Evolutionary conservation across 345 rosid species (phyloP).

Genomic region (Passiflora organensis): DNA sequence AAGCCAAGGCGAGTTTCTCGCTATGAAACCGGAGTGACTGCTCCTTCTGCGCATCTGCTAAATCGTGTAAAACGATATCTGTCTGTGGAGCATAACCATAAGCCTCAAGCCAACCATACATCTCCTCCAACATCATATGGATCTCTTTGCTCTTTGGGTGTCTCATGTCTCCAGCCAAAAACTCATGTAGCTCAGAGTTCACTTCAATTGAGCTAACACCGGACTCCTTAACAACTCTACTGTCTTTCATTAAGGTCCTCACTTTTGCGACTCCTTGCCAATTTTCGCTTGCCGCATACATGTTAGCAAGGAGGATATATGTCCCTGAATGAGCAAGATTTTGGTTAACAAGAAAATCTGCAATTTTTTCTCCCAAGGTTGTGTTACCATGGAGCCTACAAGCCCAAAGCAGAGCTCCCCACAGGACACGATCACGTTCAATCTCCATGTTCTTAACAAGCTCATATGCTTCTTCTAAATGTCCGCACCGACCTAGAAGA

Average conservation of each 20-base stretch:
- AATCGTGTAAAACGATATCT: constrained; percentile 47
- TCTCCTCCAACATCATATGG: constrained; percentile 44
- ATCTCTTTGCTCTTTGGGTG: constrained; percentile 49
- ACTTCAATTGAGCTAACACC: constrained; percentile 67
- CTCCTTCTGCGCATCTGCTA: constrained; percentile 43
- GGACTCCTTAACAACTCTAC: constrained; percentile 51
- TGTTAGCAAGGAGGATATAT: constrained; percentile 58
- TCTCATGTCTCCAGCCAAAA: constrained; percentile 45
- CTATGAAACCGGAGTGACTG: constrained; percentile 63
- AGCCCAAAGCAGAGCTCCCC: constrained; percentile 23
- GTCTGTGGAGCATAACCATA: constrained; percentile 36
- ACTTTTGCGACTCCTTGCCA: constrained; percentile 56
- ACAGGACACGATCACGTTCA: constrained; percentile 14
- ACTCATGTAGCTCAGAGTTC: constrained; percentile 43
- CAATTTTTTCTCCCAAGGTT: constrained; percentile 35
- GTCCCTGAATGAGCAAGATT: constrained; percentile 57
- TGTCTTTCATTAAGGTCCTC: constrained; percentile 70
- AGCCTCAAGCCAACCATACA: constrained; percentile 36
- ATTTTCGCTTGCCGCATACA: constrained; percentile 52
- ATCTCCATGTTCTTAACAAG: constrained; percentile 19
- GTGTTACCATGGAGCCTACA: constrained; percentile 23
- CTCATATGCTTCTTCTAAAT: constrained; percentile 18
- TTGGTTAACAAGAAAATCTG: constrained; percentile 44
- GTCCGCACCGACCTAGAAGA: constrained; percentile 21
- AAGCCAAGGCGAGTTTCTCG: constrained; percentile 66